phyloP scores from a whole-genome alignment of 345 rosid genomes.

The Acer negundo region DNA sequence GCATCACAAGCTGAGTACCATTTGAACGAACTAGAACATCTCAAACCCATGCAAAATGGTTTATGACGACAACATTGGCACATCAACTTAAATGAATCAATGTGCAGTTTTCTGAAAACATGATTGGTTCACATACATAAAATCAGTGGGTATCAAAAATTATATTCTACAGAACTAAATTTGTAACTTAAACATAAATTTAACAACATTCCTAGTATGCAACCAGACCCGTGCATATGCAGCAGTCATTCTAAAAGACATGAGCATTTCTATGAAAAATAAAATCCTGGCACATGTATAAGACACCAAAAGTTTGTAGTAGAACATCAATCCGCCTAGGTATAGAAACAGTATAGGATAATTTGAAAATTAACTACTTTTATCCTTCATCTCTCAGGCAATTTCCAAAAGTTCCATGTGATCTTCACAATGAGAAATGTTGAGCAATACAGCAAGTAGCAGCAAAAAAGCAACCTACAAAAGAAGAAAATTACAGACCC shows the following conservation, averaged over 20 bases:
- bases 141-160: background rate
- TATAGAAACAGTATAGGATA: slow-evolving; percentile 1
- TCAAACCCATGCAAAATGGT: background rate
- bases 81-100: background rate
- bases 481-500: slow-evolving; percentile 3
- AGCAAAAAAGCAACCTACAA: slow-evolving; percentile 22
- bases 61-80: background rate
- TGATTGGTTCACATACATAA: slow-evolving; percentile 9
- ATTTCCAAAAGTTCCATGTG: slow-evolving; percentile 1
- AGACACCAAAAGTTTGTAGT: slow-evolving; percentile 8
- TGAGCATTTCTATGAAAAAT: slow-evolving; percentile 8
- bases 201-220: background rate
- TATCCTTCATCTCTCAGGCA: slow-evolving; percentile 16
- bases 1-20: background rate
- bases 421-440: slow-evolving; percentile 8
- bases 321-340: background rate
- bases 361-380: slow-evolving; percentile 6
- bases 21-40: background rate
- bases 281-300: background rate
- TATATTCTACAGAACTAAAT: slow-evolving; percentile 7
- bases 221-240: slow-evolving; percentile 8
- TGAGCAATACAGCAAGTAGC: background rate
- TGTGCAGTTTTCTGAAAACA: background rate
- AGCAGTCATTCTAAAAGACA: background rate
- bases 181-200: background rate